phyloP scores from a whole-genome alignment of 208 protist species.

The Acanthamoeba lugdunensis region DNA sequence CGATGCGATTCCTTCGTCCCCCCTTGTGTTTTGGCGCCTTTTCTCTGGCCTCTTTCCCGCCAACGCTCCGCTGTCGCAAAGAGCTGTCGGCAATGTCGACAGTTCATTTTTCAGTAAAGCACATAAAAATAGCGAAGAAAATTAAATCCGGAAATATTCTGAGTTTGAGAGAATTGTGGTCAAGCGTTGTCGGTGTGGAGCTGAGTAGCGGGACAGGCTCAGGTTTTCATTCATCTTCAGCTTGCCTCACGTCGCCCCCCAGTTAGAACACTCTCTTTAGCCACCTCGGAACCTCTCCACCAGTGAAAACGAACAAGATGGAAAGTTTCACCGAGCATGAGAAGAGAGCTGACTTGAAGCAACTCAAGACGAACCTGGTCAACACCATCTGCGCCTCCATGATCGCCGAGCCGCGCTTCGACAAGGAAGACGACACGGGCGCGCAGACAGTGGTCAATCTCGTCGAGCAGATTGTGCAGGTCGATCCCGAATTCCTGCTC shows the following conservation, averaged over 20 bases:
- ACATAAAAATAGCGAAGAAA: neutral
- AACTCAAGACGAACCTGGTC: conserved; percentile 61
- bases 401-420: conserved; percentile 66
- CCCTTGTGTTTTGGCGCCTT: neutral
- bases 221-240: neutral
- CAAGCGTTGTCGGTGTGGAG: neutral
- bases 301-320: neutral
- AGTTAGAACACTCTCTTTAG: neutral
- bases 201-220: neutral
- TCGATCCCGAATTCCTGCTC: conserved; percentile 73
- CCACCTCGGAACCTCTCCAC: conserved; percentile 16
- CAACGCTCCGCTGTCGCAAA: neutral
- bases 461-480: conserved; percentile 44
- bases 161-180: neutral
- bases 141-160: neutral
- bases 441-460: conserved; percentile 15
- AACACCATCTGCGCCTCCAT: conserved; percentile 63
- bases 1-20: neutral
- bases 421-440: neutral
- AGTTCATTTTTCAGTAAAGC: neutral
- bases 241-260: neutral
- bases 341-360: conserved; percentile 38
- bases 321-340: conserved; percentile 2
- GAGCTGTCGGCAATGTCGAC: neutral
- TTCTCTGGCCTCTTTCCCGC: neutral